These are phyloP conservation scores for Pulveroboletus sp. DNA, from an alignment of 768 basidiomycete species.

Conservation along the genomic window DNA sequence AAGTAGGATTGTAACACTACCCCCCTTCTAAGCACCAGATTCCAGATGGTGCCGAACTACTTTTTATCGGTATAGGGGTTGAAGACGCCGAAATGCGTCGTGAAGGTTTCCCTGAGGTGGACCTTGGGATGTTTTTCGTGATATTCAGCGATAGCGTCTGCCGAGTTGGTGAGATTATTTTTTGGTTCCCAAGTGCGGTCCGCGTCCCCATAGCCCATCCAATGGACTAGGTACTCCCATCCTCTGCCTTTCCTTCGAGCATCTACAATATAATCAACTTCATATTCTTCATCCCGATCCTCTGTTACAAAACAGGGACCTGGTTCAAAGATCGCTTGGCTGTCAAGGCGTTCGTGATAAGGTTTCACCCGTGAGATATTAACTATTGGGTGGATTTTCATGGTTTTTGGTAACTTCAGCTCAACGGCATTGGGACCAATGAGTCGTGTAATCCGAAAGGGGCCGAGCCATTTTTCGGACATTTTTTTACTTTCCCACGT, in stretches of 20 bases:
- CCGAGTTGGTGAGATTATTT: too few species aligned
- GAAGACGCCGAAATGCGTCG: too few species aligned
- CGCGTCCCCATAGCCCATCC: neutral
- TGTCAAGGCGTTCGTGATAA: neutral
- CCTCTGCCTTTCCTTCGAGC: neutral
- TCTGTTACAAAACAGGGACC: neutral
- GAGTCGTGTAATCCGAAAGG: neutral
- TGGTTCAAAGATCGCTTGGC: neutral
- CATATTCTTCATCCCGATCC: neutral
- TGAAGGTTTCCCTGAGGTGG: too few species aligned
- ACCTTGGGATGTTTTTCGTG: too few species aligned
- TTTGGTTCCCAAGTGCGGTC: neutral
- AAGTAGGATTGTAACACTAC: too few species aligned
- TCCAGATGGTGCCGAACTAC: too few species aligned
- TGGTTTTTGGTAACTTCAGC: neutral
- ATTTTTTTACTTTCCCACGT: neutral
- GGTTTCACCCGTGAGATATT: neutral
- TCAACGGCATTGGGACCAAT: neutral
- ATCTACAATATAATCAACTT: neutral
- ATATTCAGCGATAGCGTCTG: too few species aligned
- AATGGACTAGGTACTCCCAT: neutral
- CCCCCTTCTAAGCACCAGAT: too few species aligned
- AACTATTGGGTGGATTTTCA: neutral
- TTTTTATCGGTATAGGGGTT: too few species aligned
- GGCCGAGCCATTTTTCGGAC: neutral